These are phyloP conservation scores for Senna siamea DNA, from an alignment of 306 rosid species.

Conservation along the genomic window DNA sequence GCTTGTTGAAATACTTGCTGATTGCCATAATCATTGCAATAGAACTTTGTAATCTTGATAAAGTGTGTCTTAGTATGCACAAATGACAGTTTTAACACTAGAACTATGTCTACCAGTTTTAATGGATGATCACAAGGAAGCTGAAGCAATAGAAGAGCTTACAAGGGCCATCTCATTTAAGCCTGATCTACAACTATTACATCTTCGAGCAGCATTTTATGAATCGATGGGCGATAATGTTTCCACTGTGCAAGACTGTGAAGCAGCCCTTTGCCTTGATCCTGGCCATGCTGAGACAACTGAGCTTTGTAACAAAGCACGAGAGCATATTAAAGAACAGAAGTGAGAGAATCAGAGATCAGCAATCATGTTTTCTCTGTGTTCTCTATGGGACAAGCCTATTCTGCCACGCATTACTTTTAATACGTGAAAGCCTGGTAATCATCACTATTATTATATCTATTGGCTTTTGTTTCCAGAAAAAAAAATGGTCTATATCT, in stretches of 20 bases:
- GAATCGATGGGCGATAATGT: slow-evolving; percentile 66
- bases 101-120: slow-evolving; percentile 62
- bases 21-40: slow-evolving; percentile 5
- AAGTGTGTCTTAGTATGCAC: slow-evolving; percentile 5
- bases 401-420: slow-evolving; percentile 37
- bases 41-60: slow-evolving; percentile 19
- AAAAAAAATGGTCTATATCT: slow-evolving; percentile 37
- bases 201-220: slow-evolving; percentile 90
- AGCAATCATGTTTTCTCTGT: slow-evolving; percentile 28
- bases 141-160: slow-evolving; percentile 81
- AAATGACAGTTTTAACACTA: slow-evolving; percentile 44
- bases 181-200: slow-evolving; percentile 79
- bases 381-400: slow-evolving; percentile 37
- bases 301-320: slow-evolving; percentile 63
- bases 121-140: slow-evolving; percentile 94
- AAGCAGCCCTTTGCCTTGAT: slow-evolving; percentile 90
- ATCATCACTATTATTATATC: slow-evolving; percentile 34
- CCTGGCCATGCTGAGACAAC: slow-evolving; percentile 66
- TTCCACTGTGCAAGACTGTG: slow-evolving; percentile 72
- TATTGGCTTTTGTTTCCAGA: slow-evolving; percentile 34
- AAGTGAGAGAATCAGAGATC: slow-evolving; percentile 43
- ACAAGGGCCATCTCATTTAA: slow-evolving; percentile 73
- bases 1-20: slow-evolving; percentile 15
- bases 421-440: slow-evolving; percentile 28
- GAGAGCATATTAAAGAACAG: slow-evolving; percentile 50